Conservation (phyloP, 257 asterid species). For the Perilla frutescens region DNA sequence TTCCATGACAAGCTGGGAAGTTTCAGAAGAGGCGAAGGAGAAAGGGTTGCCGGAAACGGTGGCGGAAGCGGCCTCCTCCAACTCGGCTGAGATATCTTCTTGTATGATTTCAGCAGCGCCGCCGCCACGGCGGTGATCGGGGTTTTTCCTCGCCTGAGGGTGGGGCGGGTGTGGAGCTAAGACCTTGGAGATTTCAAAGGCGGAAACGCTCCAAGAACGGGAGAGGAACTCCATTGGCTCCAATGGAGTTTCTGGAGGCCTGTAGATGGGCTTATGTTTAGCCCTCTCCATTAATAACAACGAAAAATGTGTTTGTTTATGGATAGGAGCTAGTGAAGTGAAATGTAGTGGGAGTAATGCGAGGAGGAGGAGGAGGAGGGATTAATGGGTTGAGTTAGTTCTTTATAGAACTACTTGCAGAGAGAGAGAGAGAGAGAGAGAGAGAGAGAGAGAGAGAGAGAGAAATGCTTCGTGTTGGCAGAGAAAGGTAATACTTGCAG, state of each 20-base stretch:
- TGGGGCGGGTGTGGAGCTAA: constrained; percentile 53
- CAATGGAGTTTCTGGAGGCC: constrained; percentile 85
- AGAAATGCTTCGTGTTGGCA: constrained; percentile 32
- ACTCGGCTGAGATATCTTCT: constrained; percentile 64
- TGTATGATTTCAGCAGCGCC: constrained; percentile 50
- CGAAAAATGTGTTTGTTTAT: background rate
- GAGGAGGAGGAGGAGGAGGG: background rate
- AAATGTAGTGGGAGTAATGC: background rate
- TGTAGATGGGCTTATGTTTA: constrained; percentile 51
- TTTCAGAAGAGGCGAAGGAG: constrained; percentile 81
- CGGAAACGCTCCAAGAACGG: constrained; percentile 94
- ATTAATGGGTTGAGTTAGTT: constrained; percentile 18
- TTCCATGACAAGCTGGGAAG: constrained; percentile 92
- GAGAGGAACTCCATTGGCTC: constrained; percentile 98
- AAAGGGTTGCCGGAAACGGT: constrained; percentile 83
- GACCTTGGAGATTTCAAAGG: constrained; percentile 78
- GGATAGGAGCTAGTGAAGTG: background rate
- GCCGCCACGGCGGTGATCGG: constrained; percentile 37
- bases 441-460: constrained; percentile 12
- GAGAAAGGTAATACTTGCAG: constrained; percentile 37
- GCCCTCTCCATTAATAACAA: constrained; percentile 57
- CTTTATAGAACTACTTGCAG: constrained; percentile 31
- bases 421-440: constrained; percentile 34
- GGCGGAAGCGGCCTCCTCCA: constrained; percentile 49
- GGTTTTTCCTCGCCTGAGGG: constrained; percentile 34